These are phyloP conservation scores for Biscogniauxia sp. DNA, from an alignment of 2,329 filamentous ascomycete species.

Conservation along the genomic window DNA sequence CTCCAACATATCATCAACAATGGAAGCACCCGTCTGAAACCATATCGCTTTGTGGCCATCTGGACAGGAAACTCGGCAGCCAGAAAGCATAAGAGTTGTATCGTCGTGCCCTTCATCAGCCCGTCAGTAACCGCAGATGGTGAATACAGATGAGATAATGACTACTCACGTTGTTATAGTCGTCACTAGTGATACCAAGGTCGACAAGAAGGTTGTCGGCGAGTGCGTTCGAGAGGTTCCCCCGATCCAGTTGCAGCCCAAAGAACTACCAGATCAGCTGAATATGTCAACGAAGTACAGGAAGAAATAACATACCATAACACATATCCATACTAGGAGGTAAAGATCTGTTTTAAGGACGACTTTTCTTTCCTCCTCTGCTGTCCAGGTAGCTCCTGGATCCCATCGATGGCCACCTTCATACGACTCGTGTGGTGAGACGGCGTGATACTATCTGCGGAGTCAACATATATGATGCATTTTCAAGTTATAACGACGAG, in stretches of 20 bases:
- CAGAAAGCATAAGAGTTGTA: conserved; percentile 48
- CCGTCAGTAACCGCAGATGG: neutral
- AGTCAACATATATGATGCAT: neutral
- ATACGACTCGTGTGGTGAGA: conserved; percentile 36
- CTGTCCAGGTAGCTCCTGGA: conserved; percentile 53
- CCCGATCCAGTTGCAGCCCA: conserved; percentile 24
- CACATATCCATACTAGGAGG: conserved; percentile 33
- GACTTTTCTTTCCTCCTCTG: conserved; percentile 53
- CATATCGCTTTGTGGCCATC: conserved; percentile 3
- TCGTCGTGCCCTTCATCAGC: conserved; percentile 41
- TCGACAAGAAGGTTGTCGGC: conserved; percentile 37
- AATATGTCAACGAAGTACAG: neutral
- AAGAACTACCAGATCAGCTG: conserved; percentile 13
- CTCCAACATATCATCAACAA: conserved; percentile 3
- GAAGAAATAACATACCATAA: conserved; percentile 15
- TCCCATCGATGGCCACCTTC: conserved; percentile 60
- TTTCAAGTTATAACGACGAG: neutral
- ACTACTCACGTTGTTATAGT: conserved; percentile 36
- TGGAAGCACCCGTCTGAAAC: conserved; percentile 7
- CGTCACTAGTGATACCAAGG: conserved; percentile 37
- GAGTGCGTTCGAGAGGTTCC: conserved; percentile 32
- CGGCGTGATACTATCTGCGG: conserved; percentile 2
- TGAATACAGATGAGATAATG: neutral
- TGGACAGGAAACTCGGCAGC: conserved; percentile 47
- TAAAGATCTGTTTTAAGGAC: conserved; percentile 47